Evolutionary conservation across 305 asterid genomes (phyloP).

Genomic region (Fraxinus angustifolia): DNA sequence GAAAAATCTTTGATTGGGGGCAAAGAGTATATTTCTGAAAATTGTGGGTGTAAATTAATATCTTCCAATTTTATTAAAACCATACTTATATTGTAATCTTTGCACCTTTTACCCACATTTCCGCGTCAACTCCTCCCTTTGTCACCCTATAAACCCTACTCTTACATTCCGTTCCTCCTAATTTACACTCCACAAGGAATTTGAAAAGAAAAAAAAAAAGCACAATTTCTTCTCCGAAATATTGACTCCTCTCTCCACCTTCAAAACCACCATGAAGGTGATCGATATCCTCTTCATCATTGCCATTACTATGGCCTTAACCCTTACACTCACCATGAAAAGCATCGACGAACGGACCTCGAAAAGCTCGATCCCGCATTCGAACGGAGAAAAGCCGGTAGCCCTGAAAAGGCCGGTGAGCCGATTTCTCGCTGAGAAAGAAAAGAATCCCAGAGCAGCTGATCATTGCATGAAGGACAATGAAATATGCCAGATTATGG

Average conservation of each 20-base stretch:
- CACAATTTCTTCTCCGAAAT: background rate
- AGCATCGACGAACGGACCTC: background rate
- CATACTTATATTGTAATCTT: constrained; percentile 37
- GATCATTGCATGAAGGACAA: constrained; percentile 55
- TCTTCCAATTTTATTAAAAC: background rate
- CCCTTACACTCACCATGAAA: constrained; percentile 31
- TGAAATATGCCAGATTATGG: constrained; percentile 32
- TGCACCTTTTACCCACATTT: constrained; percentile 29
- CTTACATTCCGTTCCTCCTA: constrained; percentile 3
- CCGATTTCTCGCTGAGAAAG: constrained; percentile 48
- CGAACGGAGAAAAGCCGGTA: background rate
- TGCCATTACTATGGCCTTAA: constrained; percentile 33
- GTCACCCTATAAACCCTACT: constrained; percentile 25
- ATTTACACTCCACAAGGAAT: background rate
- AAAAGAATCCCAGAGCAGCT: constrained; percentile 47
- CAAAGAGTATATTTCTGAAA: background rate
- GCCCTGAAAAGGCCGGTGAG: constrained; percentile 28
- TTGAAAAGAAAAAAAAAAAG: background rate
- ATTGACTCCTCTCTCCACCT: constrained; percentile 19
- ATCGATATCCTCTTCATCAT: constrained; percentile 31
- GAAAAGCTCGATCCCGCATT: background rate
- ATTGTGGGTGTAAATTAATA: background rate
- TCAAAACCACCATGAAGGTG: constrained; percentile 41
- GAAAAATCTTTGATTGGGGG: background rate
- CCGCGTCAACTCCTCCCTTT: constrained; percentile 43